Base-by-base conservation (phyloP, 106 monocot species). In the Dactylorhiza incarnata region DNA sequence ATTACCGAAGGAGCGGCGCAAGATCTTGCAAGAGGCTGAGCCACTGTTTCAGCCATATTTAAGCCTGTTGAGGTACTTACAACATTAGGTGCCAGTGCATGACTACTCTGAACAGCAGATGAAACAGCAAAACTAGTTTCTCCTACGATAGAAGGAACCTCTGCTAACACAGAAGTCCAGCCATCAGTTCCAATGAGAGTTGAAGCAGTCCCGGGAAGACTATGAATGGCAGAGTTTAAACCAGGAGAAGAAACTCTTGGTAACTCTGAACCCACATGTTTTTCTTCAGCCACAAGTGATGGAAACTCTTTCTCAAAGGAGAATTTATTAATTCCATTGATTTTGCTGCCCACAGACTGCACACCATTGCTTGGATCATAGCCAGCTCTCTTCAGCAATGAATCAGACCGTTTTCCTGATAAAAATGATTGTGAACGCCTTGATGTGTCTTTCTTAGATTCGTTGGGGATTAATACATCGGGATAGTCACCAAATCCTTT, bases 291-390 rank as follows among this genome's bases (percentile, higher is more conserved):
- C 67, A 89, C 81, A 73, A 95, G 92, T 45, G 88, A 86, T 56
- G 95, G 95, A 45, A 95, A 92, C 62, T 95, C 92, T 72, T 62
- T 89, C 46, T 93, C 89, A 79, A 90, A 93, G 11, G 90, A 87
- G 2, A 68, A 72, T 56, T 86, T 89, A 49, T 59, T 71, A 20
- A 84, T 55, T 23, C 79, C 72, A 71, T 26, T 65, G 37, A 73
- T 59, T 51, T 26, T 54, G 65, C 65, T 83, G 49, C 80, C 65
- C 29, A 65, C 29, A 19, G 65, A 29, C 29, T 65, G 82, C 81
- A 81, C 44, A 17, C 78, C 68, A 78, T 85, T 89, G 70, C 48
- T 78, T 24, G 71, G 67, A 78, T 73, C 81, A 78, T 44, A 75
- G 46, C 79, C 87, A 0, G 24, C 15, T 43, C 59, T 89, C 78